A percentile compares a stretch with the other conserved stretches of the same genome.
phyloP scores from a whole-genome alignment of 768 basidiomycete species.

The Tricholomella constricta region DNA sequence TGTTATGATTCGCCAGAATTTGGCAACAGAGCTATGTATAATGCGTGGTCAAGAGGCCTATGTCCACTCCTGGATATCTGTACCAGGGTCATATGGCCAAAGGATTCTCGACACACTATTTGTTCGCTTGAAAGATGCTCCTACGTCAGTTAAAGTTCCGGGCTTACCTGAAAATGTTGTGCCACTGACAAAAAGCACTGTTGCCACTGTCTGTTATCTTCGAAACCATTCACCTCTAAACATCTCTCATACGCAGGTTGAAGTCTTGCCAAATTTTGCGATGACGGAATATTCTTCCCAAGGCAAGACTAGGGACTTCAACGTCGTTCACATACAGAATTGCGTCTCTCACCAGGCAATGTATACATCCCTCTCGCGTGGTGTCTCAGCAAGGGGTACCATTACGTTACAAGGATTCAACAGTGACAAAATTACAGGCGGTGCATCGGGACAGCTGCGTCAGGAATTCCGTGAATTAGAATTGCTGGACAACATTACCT shows the following conservation, averaged over 20 bases:
- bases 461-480: conserved; percentile 38
- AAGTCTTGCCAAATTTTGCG: background rate
- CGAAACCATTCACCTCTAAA: no score
- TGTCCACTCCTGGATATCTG: background rate
- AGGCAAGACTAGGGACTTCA: background rate
- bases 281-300: conserved; percentile 1
- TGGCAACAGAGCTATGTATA: background rate
- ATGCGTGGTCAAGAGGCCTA: background rate
- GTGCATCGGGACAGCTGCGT: conserved; percentile 25
- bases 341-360: no score
- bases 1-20: no score
- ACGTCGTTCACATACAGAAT: no score
- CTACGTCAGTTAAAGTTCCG: background rate
- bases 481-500: conserved; percentile 36
- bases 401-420: no score
- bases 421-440: conserved; percentile 22
- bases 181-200: background rate
- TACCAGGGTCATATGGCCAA: background rate
- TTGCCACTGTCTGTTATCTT: no score
- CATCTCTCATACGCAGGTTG: background rate
- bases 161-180: conserved; percentile 1
- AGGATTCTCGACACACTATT: background rate
- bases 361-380: no score
- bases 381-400: no score
- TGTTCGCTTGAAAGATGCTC: background rate